A percentile compares a stretch with the other conserved stretches of the same genome.
phyloP scores from a whole-genome alignment of 176 grass and related monocot genomes.

The Eragrostis nindensis region DNA sequence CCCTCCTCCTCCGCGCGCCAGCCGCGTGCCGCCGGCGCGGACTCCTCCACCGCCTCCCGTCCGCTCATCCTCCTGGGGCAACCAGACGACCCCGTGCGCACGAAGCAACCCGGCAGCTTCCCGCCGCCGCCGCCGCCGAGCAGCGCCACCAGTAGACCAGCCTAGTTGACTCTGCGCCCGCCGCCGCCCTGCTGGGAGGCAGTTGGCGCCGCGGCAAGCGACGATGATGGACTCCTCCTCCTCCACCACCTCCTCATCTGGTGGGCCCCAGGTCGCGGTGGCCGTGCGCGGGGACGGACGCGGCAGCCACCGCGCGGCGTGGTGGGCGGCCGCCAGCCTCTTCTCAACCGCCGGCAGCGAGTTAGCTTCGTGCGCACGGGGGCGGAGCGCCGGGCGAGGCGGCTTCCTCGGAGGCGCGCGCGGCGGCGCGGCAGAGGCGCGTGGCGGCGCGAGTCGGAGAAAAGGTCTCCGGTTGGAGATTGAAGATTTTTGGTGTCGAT shows the following conservation, averaged over 20 bases:
- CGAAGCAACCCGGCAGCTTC: conserved; percentile 17
- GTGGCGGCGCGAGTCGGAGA: too few species aligned
- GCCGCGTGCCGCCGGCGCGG: too few species aligned
- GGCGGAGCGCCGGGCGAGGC: too few species aligned
- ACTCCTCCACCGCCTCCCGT: too few species aligned
- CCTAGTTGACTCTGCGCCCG: conserved; percentile 13
- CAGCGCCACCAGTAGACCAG: neutral
- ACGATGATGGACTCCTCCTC: conserved; percentile 6
- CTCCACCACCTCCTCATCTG: neutral
- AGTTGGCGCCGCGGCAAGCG: neutral
- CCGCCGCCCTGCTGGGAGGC: neutral
- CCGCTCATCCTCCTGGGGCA: too few species aligned
- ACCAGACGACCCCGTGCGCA: neutral
- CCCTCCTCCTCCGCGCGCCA: too few species aligned
- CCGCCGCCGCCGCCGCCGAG: conserved; percentile 19
- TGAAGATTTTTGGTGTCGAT: too few species aligned
- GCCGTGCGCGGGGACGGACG: conserved; percentile 58
- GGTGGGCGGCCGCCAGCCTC: conserved; percentile 71
- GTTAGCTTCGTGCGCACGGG: too few species aligned
- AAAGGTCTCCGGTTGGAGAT: too few species aligned
- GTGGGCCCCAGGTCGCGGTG: conserved; percentile 41
- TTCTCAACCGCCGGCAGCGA: conserved; percentile 26
- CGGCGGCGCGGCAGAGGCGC: too few species aligned
- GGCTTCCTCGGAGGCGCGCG: too few species aligned
- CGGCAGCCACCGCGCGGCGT: conserved; percentile 62